phyloP scores from a whole-genome alignment of 225 moss, liverwort and hornwort genomes.

The Antitrichia curtipendula region DNA sequence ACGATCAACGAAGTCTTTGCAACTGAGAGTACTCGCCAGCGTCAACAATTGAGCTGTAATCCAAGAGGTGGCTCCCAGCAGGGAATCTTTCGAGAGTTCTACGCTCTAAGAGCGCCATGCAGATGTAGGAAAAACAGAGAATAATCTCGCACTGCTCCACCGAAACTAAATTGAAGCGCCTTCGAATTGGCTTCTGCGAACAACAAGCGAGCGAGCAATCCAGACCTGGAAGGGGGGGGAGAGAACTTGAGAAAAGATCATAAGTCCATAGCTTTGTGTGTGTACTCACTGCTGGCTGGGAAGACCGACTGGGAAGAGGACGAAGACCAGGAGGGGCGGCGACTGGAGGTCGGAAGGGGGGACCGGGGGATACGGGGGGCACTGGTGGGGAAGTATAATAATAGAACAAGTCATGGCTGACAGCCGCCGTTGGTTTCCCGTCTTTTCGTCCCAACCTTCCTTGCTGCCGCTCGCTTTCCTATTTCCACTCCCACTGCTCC shows the following conservation, averaged over 20 bases:
- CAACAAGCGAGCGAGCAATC: not conserved
- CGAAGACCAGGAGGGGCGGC: not conserved
- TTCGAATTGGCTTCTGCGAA: not conserved
- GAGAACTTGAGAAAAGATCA: not conserved
- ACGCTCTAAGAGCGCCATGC: not conserved
- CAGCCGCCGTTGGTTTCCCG: constrained; percentile 22
- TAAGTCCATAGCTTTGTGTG: not conserved
- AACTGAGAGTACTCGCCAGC: not conserved
- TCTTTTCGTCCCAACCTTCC: constrained; percentile 16
- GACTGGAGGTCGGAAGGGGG: not conserved
- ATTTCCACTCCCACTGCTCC: not conserved
- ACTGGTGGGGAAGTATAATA: not conserved
- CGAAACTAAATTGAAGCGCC: not conserved
- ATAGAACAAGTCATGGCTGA: constrained; percentile 23
- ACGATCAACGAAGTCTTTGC: not conserved
- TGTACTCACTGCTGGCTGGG: not conserved
- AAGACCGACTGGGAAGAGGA: not conserved
- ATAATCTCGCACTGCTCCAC: not conserved
- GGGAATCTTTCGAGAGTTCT: constrained; percentile 1
- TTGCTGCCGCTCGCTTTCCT: not conserved
- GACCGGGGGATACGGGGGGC: not conserved
- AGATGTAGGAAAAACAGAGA: not conserved
- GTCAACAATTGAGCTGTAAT: not conserved
- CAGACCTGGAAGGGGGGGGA: not conserved
- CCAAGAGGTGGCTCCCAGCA: not conserved